phyloP scores from a whole-genome alignment of 805 yeast species.

The Yamadazyma takamatsuzukensis region DNA sequence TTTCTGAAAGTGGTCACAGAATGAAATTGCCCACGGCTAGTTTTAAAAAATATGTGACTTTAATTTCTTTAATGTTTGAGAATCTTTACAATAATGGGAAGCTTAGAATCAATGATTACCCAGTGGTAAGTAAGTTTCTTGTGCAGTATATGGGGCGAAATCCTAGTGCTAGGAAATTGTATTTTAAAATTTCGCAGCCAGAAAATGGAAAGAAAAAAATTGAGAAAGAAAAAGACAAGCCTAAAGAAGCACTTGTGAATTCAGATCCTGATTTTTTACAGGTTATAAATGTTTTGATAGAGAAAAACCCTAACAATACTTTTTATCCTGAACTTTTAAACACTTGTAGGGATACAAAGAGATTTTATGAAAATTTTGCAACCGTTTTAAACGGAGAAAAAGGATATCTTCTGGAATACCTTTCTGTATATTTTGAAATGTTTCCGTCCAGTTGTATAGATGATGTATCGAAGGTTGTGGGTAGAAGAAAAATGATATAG shows the following conservation, averaged over 20 bases:
- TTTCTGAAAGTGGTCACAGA: constrained; percentile 24
- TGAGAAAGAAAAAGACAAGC: not conserved
- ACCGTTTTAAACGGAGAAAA: not conserved
- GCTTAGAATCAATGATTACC: not conserved
- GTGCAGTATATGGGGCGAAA: constrained; percentile 9
- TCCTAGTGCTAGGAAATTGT: constrained; percentile 9
- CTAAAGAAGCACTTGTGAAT: not conserved
- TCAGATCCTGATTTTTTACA: too few species aligned
- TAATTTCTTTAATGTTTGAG: constrained; percentile 59
- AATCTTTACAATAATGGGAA: not conserved
- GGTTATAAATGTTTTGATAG: too few species aligned
- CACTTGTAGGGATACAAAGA: too few species aligned
- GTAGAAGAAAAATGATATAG: too few species aligned
- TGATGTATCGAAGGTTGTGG: too few species aligned
- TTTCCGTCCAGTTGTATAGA: too few species aligned
- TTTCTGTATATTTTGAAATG: too few species aligned
- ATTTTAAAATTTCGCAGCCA: constrained; percentile 4
- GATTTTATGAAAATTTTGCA: not conserved
- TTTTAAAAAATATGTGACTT: constrained; percentile 42
- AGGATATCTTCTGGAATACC: too few species aligned
- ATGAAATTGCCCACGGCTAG: constrained; percentile 28
- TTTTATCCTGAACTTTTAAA: too few species aligned
- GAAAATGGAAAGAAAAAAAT: not conserved
- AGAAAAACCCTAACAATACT: too few species aligned
- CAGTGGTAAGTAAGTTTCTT: constrained; percentile 3